Conservation (phyloP, 441 rosid species). For the Brassica hybrid region DNA sequence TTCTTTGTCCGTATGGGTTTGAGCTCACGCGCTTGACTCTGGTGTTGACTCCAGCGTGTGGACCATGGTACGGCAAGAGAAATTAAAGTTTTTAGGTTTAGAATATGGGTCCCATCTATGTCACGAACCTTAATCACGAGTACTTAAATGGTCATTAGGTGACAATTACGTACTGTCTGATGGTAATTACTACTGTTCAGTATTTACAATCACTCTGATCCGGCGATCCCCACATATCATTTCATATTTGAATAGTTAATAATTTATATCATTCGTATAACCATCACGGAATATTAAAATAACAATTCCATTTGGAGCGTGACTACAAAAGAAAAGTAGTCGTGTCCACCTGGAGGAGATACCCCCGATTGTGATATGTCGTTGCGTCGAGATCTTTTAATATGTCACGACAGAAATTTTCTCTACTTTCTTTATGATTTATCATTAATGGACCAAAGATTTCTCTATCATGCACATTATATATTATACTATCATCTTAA, state of each 20-base stretch:
- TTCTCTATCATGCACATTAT: slow-evolving; percentile 15
- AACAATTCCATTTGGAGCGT: slow-evolving; percentile 16
- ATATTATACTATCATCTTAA: slow-evolving; percentile 4
- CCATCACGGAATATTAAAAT: neutral
- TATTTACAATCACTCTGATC: too few species aligned
- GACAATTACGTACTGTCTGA: too few species aligned
- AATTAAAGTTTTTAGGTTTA: too few species aligned
- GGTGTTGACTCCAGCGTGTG: slow-evolving; percentile 33
- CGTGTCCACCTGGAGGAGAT: slow-evolving; percentile 32
- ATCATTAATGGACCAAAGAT: neutral
- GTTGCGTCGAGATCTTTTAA: neutral
- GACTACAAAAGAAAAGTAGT: neutral
- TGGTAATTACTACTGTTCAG: too few species aligned
- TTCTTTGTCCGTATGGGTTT: slow-evolving; percentile 24
- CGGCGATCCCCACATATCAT: too few species aligned
- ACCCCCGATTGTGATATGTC: slow-evolving; percentile 13
- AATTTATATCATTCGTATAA: too few species aligned
- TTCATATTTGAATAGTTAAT: too few species aligned
- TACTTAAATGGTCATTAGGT: too few species aligned
- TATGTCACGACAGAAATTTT: neutral
- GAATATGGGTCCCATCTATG: too few species aligned
- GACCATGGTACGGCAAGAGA: too few species aligned
- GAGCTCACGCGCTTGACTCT: slow-evolving; percentile 41
- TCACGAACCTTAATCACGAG: too few species aligned
- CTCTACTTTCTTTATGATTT: slow-evolving; percentile 22